These are phyloP conservation scores for Corinectria fuckeliana DNA, from an alignment of 2,329 filamentous ascomycete genomes.

Conservation along the genomic window DNA sequence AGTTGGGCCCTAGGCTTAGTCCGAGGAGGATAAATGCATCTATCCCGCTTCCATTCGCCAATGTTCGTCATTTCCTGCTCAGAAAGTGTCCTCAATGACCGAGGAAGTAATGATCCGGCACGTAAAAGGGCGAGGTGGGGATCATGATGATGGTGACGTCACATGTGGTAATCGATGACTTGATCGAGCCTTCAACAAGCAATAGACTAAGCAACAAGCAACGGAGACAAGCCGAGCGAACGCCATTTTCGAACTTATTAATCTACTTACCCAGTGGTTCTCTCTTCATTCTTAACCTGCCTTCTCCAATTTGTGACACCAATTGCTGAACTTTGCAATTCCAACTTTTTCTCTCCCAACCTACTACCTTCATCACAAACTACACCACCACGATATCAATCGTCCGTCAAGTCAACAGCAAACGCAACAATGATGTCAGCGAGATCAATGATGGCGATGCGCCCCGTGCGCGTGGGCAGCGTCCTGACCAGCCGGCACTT, in stretches of 20 bases:
- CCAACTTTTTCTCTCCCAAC: neutral
- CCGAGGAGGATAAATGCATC: neutral
- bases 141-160: conserved; percentile 20
- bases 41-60: neutral
- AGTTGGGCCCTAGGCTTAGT: neutral
- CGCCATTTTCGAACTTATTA: too few species aligned
- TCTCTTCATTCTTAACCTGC: neutral
- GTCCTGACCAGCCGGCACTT: conserved; percentile 36
- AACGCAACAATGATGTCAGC: conserved; percentile 34
- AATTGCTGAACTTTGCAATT: neutral
- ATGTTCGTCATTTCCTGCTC: neutral
- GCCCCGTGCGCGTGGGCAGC: conserved; percentile 26
- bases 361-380: neutral
- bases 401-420: neutral
- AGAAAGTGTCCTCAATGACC: neutral
- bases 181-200: neutral
- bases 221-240: neutral
- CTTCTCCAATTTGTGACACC: neutral
- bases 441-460: conserved; percentile 31
- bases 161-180: conserved; percentile 8
- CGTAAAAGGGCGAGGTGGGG: neutral
- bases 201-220: too few species aligned
- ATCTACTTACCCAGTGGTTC: neutral
- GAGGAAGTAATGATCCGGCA: conserved; percentile 5
- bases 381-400: neutral